These are phyloP conservation scores for Colletotrichum sp. DNA, from an alignment of 2,329 filamentous ascomycete species.

Conservation along the genomic window DNA sequence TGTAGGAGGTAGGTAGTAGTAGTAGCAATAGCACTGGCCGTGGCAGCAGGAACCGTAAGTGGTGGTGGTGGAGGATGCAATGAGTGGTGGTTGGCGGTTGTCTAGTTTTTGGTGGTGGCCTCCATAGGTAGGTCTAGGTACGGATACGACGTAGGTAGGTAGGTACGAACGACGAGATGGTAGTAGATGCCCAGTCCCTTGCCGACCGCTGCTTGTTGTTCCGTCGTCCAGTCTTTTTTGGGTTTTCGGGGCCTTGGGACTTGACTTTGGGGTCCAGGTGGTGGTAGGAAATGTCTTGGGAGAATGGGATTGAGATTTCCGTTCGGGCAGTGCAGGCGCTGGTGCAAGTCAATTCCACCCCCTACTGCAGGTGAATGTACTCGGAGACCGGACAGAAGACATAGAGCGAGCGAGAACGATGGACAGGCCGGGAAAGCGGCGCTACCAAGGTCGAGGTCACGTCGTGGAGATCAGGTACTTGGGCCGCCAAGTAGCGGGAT, in stretches of 20 bases:
- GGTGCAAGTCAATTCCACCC: neutral
- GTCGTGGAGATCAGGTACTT: constrained; percentile 17
- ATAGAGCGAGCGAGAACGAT: constrained; percentile 7
- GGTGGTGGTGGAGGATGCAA: neutral
- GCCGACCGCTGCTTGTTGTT: neutral
- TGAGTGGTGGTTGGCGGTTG: neutral
- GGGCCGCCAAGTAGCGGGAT: neutral
- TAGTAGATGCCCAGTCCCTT: neutral
- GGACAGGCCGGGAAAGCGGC: constrained; percentile 4
- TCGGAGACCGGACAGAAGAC: constrained; percentile 9
- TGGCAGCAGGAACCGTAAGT: neutral
- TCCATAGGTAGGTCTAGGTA: neutral
- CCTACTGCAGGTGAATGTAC: neutral
- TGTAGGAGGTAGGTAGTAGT: neutral
- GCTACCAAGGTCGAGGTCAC: constrained; percentile 14
- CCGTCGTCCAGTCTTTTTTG: neutral
- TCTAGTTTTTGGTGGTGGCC: neutral
- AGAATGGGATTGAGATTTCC: neutral
- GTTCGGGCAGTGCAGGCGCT: neutral
- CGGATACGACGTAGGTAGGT: neutral
- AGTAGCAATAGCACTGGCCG: neutral
- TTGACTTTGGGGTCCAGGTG: neutral
- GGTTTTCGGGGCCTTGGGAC: neutral
- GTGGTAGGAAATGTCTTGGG: neutral
- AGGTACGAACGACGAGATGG: neutral